Conservation (phyloP, 2,329 filamentous ascomycete species). For the Apiospora marii region DNA sequence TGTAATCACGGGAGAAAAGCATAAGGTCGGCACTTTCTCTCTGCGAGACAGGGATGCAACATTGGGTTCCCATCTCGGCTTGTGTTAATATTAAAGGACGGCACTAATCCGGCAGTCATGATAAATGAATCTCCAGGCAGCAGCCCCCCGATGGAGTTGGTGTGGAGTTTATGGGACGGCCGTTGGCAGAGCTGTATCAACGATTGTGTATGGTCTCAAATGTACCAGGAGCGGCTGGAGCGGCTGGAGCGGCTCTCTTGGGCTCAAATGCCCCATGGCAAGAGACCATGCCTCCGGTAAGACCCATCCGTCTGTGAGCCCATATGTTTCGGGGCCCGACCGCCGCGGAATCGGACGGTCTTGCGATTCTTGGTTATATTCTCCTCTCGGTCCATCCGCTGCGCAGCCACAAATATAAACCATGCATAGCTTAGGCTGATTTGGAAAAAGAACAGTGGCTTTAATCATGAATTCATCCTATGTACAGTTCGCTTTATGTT, state of each 20-base stretch:
- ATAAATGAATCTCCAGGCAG: background rate
- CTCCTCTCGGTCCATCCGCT: background rate
- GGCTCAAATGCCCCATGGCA: background rate
- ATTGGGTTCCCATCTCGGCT: background rate
- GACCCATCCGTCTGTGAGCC: background rate
- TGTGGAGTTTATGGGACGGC: background rate
- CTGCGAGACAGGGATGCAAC: background rate
- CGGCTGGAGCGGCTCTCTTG: background rate
- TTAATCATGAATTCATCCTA: conserved; percentile 8
- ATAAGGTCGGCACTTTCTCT: background rate
- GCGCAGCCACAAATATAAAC: background rate
- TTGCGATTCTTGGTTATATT: background rate
- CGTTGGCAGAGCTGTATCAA: background rate
- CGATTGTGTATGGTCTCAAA: background rate
- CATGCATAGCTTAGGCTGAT: background rate
- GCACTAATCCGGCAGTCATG: background rate
- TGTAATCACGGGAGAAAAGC: background rate
- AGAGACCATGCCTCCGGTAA: background rate
- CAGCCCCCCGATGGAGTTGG: background rate
- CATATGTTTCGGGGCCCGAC: background rate
- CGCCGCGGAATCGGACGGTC: background rate
- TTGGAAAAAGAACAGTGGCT: background rate
- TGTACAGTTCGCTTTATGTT: background rate
- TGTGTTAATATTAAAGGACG: background rate
- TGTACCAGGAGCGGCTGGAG: background rate